Conservation (phyloP, 805 yeast species). For the Candida chauliodis region DNA sequence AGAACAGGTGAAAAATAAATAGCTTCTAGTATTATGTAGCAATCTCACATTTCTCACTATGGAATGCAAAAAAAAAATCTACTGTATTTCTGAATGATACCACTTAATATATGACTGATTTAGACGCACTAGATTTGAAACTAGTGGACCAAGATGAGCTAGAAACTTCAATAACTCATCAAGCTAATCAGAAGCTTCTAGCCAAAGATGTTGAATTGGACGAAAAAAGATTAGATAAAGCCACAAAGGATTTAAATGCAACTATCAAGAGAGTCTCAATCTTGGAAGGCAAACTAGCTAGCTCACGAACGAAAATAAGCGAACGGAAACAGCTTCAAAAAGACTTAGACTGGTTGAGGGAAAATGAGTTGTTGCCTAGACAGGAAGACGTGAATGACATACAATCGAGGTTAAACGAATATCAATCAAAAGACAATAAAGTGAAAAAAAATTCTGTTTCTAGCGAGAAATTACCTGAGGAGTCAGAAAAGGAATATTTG, state of each 20-base stretch:
- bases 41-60: too few relatives aligned
- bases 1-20: constrained; percentile 11
- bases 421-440: constrained; percentile 33
- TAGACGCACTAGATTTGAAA: constrained; percentile 15
- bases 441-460: neutral
- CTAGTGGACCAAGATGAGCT: constrained; percentile 76
- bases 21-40: neutral
- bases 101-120: neutral
- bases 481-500: constrained; percentile 73
- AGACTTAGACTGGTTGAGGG: constrained; percentile 51
- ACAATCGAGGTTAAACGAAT: constrained; percentile 29
- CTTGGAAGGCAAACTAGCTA: constrained; percentile 46
- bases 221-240: constrained; percentile 66
- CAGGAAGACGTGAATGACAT: constrained; percentile 60
- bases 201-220: constrained; percentile 71
- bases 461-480: constrained; percentile 57
- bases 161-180: constrained; percentile 67
- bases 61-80: neutral
- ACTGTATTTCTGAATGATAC: neutral
- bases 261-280: constrained; percentile 40
- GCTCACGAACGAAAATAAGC: constrained; percentile 61
- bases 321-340: constrained; percentile 51
- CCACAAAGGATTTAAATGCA: constrained; percentile 46
- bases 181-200: constrained; percentile 62
- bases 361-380: constrained; percentile 51